Conservation (phyloP, 2,329 filamentous ascomycete species). For the Fusarium duplospermum region DNA sequence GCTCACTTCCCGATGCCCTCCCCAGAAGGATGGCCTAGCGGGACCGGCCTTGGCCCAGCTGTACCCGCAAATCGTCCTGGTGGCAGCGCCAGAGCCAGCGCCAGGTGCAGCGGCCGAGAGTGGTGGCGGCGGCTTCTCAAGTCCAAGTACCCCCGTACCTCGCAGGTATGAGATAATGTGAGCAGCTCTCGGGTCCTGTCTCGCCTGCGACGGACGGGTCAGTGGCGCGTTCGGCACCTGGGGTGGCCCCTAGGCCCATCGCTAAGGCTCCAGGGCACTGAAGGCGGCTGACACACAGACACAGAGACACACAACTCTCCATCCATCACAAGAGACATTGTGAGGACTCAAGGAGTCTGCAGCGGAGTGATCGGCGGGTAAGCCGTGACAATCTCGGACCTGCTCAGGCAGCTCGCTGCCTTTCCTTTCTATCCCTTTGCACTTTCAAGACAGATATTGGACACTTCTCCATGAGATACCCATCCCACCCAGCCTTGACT, state of each 20-base stretch:
- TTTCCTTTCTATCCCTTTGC: neutral
- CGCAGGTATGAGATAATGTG: slow-evolving; percentile 41
- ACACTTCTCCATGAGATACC: neutral
- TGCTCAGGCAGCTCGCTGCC: neutral
- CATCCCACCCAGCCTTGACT: neutral
- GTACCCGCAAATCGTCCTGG: slow-evolving; percentile 20
- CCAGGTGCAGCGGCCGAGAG: neutral
- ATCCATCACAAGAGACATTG: slow-evolving; percentile 14
- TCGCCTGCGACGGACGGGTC: slow-evolving; percentile 27
- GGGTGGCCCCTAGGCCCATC: slow-evolving; percentile 10
- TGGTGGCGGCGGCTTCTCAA: slow-evolving; percentile 2
- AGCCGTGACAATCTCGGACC: neutral
- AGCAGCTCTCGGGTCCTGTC: slow-evolving; percentile 31
- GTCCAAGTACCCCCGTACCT: slow-evolving; percentile 33
- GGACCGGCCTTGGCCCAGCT: slow-evolving; percentile 8
- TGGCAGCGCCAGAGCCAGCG: slow-evolving; percentile 5
- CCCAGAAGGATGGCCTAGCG: slow-evolving; percentile 29
- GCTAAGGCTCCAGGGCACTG: slow-evolving; percentile 35
- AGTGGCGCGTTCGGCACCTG: slow-evolving; percentile 45
- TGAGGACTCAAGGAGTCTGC: slow-evolving; percentile 3
- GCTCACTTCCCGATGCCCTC: slow-evolving; percentile 25
- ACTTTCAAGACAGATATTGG: neutral
- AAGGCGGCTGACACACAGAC: slow-evolving; percentile 28
- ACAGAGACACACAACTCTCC: slow-evolving; percentile 1
- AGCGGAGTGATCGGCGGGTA: slow-evolving; percentile 6